Percentiles rank a stretch among this genome's conserved stretches.
Evolutionary conservation across 1,139 yeast genomes (phyloP).

Genomic region (Yamadazyma spencermartinsiae): DNA sequence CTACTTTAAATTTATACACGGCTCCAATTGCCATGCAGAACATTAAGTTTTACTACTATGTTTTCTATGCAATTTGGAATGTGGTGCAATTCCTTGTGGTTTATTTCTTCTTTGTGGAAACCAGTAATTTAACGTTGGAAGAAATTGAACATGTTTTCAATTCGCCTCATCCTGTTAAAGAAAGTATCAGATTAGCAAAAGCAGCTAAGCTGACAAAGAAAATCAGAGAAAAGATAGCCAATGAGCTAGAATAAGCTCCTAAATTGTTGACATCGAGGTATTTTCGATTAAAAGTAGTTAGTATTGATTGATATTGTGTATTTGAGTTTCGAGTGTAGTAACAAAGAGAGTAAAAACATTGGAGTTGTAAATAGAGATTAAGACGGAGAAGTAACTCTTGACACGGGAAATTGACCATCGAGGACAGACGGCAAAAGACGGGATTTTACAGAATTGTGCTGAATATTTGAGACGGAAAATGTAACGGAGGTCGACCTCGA

Average conservation of each 20-base stretch:
- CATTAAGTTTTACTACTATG: slow-evolving; percentile 17
- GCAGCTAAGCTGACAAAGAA: background rate
- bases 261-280: too few relatives aligned
- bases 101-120: slow-evolving; percentile 26
- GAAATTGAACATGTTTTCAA: slow-evolving; percentile 23
- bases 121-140: slow-evolving; percentile 24
- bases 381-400: too few relatives aligned
- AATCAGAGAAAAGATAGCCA: background rate
- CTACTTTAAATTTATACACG: slow-evolving; percentile 16
- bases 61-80: slow-evolving; percentile 18
- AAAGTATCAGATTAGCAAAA: slow-evolving; percentile 6
- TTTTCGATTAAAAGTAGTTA: too few relatives aligned
- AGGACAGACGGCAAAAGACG: too few relatives aligned
- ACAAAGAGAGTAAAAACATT: too few relatives aligned
- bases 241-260: background rate
- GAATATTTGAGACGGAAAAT: too few relatives aligned
- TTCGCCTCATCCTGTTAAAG: slow-evolving; percentile 3
- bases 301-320: too few relatives aligned
- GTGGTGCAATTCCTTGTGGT: slow-evolving; percentile 15
- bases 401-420: too few relatives aligned
- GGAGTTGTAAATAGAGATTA: too few relatives aligned
- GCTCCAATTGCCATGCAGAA: slow-evolving; percentile 19
- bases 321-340: too few relatives aligned
- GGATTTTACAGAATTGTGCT: too few relatives aligned
- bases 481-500: too few relatives aligned